These are phyloP conservation scores for Kluyveromyces wickerhamii DNA, from an alignment of 805 yeast genomes.

Conservation along the genomic window DNA sequence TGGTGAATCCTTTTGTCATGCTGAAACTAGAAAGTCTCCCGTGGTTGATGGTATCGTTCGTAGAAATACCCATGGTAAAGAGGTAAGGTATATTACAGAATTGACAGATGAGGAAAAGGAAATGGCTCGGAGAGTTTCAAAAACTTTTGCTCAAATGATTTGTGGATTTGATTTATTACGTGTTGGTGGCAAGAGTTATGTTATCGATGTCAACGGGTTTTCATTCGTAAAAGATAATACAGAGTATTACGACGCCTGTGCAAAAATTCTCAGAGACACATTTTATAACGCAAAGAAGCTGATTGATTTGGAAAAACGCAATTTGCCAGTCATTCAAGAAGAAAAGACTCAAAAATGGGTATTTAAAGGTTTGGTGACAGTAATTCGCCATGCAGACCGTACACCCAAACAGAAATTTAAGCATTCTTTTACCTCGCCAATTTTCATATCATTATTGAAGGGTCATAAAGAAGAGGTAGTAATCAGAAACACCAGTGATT, in stretches of 20 bases:
- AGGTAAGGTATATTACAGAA: slow-evolving; percentile 81
- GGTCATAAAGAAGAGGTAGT: slow-evolving; percentile 96
- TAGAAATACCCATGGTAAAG: slow-evolving; percentile 96
- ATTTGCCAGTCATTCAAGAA: slow-evolving; percentile 30
- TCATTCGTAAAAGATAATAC: slow-evolving; percentile 92
- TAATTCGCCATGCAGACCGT: slow-evolving; percentile 95
- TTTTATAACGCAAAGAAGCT: slow-evolving; percentile 56
- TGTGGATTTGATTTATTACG: slow-evolving; percentile 95
- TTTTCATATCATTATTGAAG: slow-evolving; percentile 77
- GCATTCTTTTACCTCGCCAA: slow-evolving; percentile 83
- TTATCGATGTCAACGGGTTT: slow-evolving; percentile 96
- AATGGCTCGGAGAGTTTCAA: slow-evolving; percentile 74
- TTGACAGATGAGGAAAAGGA: slow-evolving; percentile 63
- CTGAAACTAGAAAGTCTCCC: slow-evolving; percentile 96
- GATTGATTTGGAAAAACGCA: slow-evolving; percentile 35
- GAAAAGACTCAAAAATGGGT: slow-evolving; percentile 80
- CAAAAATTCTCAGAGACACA: slow-evolving; percentile 65
- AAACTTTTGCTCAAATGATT: slow-evolving; percentile 79
- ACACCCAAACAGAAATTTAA: slow-evolving; percentile 98
- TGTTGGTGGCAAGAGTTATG: slow-evolving; percentile 81
- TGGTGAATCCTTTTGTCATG: slow-evolving; percentile 86
- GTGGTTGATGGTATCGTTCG: slow-evolving; percentile 99
- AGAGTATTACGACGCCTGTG: slow-evolving; percentile 76
- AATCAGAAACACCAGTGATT: slow-evolving; percentile 80
- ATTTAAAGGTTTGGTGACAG: slow-evolving; percentile 84